Percentiles rank a stretch among this genome's conserved stretches.
Evolutionary conservation across 345 rosid genomes (phyloP).

Genomic region (Moricandia moricandioides): DNA sequence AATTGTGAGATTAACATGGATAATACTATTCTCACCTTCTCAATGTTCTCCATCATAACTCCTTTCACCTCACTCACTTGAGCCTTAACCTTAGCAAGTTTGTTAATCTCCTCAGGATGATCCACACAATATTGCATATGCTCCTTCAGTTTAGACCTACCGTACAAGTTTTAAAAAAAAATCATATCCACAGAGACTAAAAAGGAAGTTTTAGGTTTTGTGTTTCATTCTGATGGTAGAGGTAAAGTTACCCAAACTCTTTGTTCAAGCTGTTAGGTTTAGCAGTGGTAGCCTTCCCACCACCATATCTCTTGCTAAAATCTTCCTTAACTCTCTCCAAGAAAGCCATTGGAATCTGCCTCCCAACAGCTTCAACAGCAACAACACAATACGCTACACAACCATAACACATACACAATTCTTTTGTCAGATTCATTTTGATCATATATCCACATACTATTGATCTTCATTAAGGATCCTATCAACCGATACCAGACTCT

Average conservation of each 20-base stretch:
- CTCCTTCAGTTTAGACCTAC: slow-evolving; percentile 78
- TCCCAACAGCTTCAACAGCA: slow-evolving; percentile 84
- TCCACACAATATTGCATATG: slow-evolving; percentile 88
- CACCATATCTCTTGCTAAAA: slow-evolving; percentile 78
- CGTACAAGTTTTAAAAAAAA: not conserved
- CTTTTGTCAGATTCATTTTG: not conserved
- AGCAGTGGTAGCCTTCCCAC: slow-evolving; percentile 84
- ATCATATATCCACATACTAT: not conserved
- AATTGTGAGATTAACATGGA: slow-evolving; percentile 1
- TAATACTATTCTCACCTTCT: slow-evolving; percentile 49
- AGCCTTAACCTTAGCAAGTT: slow-evolving; percentile 83
- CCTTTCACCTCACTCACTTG: slow-evolving; percentile 91
- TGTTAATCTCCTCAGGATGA: slow-evolving; percentile 80
- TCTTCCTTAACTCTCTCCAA: slow-evolving; percentile 82
- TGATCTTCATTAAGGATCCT: not conserved
- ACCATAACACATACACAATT: not conserved
- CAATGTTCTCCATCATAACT: slow-evolving; percentile 93
- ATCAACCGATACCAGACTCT: not conserved
- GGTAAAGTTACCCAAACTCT: slow-evolving; percentile 61
- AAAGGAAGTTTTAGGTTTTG: not conserved
- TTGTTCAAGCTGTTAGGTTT: slow-evolving; percentile 65
- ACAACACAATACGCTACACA: slow-evolving; percentile 86
- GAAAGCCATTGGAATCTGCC: slow-evolving; percentile 85
- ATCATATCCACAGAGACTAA: not conserved
- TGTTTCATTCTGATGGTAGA: not conserved